Conservation (phyloP, 208 protist genomes). For the Tetramitus jugosus region DNA sequence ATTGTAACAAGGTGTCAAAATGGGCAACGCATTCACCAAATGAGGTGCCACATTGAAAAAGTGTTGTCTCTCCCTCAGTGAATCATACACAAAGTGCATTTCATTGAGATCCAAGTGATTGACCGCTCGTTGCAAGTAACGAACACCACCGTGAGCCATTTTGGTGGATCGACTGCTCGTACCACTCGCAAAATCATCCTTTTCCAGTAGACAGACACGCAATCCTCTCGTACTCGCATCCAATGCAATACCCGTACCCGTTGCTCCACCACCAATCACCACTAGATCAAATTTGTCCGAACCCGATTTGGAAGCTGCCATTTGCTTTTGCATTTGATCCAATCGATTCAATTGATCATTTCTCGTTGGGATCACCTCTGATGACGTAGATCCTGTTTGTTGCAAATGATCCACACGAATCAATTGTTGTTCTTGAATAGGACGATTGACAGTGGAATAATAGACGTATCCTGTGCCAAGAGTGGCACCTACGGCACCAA, state of each 20-base stretch:
- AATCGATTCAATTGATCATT: conserved; percentile 16
- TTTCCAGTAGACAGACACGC: conserved; percentile 78
- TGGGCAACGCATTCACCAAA: conserved; percentile 72
- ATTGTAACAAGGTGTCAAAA: conserved; percentile 80
- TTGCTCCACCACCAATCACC: conserved; percentile 87
- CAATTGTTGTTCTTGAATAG: too few relatives aligned
- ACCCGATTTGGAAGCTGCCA: too few relatives aligned
- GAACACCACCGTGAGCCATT: conserved; percentile 91
- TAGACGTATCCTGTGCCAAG: too few relatives aligned
- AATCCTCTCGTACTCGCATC: conserved; percentile 83
- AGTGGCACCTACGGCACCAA: too few relatives aligned
- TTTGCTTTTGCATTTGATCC: conserved; percentile 41
- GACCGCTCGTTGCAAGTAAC: conserved; percentile 74
- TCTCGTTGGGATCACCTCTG: conserved; percentile 21
- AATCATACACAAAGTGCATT: conserved; percentile 75
- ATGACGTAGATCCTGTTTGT: too few relatives aligned
- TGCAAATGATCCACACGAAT: too few relatives aligned
- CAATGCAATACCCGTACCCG: conserved; percentile 77
- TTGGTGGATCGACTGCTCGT: conserved; percentile 88
- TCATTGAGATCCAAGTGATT: conserved; percentile 58
- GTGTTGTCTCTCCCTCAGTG: conserved; percentile 74
- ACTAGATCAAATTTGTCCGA: conserved; percentile 79
- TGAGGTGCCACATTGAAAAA: conserved; percentile 85
- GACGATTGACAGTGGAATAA: too few relatives aligned
- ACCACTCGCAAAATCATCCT: conserved; percentile 85